phyloP scores from a whole-genome alignment of 1,284 basidiomycete genomes.

The Phellinidium pouzarii region DNA sequence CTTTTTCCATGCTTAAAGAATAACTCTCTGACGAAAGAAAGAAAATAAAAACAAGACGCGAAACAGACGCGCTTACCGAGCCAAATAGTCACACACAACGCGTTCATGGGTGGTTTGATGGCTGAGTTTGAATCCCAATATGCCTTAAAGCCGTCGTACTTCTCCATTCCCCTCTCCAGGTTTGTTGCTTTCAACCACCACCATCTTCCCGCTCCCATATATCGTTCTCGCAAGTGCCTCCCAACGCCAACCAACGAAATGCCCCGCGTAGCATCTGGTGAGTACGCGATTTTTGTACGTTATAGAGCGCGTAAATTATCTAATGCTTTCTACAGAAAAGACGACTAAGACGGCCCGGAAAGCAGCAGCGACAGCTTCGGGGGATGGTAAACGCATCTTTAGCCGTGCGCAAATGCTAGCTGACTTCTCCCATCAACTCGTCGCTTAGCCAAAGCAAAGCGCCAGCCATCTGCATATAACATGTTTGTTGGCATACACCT shows the following conservation, averaged over 20 bases:
- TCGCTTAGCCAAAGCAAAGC: slow-evolving; percentile 42
- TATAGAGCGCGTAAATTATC: neutral
- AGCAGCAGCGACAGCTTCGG: no score
- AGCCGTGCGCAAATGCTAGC: neutral
- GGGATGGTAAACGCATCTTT: slow-evolving; percentile 21
- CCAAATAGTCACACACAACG: neutral
- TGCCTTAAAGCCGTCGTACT: no score
- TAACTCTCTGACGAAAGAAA: no score
- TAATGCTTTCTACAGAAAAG: slow-evolving; percentile 30
- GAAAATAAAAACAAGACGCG: no score
- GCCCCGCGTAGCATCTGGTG: slow-evolving; percentile 12
- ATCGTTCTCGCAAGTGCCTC: neutral
- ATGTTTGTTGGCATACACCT: slow-evolving; percentile 46
- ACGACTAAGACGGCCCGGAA: slow-evolving; percentile 48
- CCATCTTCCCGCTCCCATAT: neutral
- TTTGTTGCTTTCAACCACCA: neutral
- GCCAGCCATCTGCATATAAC: slow-evolving; percentile 48
- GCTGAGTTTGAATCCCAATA: neutral
- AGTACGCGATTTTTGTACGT: neutral
- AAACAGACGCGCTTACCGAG: no score
- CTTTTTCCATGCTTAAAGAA: no score
- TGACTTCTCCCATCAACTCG: slow-evolving; percentile 15
- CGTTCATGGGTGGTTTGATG: neutral
- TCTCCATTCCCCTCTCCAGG: no score
- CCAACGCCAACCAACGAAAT: neutral